Percentiles rank a stretch among this genome's conserved stretches.
These are phyloP conservation scores for Zygoascus flipseniorum DNA, from an alignment of 805 yeast species.

Conservation along the genomic window DNA sequence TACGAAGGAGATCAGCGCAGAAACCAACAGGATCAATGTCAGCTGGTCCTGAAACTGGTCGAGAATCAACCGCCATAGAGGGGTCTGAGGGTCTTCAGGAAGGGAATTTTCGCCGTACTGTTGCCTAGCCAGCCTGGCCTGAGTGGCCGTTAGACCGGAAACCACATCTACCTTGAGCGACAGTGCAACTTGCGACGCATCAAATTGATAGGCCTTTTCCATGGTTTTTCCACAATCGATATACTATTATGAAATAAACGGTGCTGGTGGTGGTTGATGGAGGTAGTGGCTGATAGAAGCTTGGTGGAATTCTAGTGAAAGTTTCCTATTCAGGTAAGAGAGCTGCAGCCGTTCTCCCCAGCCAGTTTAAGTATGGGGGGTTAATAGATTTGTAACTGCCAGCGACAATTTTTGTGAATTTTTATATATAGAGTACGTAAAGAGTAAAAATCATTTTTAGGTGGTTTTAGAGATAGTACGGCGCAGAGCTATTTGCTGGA, in stretches of 20 bases:
- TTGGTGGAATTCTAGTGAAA: background rate
- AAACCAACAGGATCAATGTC: slow-evolving; percentile 76
- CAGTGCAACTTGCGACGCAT: slow-evolving; percentile 10
- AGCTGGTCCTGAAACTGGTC: slow-evolving; percentile 68
- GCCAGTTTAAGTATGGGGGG: no score
- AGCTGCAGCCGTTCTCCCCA: background rate
- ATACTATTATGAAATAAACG: background rate
- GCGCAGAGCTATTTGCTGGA: no score
- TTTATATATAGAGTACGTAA: no score
- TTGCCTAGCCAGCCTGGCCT: slow-evolving; percentile 12
- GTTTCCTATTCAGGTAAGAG: background rate
- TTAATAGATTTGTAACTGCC: no score
- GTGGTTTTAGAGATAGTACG: background rate
- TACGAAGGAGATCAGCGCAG: slow-evolving; percentile 73
- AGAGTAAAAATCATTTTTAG: background rate
- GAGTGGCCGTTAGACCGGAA: slow-evolving; percentile 17
- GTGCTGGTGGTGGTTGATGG: background rate
- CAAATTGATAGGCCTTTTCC: slow-evolving; percentile 11
- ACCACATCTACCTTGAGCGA: slow-evolving; percentile 13
- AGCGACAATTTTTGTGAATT: no score
- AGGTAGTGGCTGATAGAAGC: background rate
- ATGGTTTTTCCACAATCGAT: slow-evolving; percentile 15
- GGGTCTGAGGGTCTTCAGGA: slow-evolving; percentile 32
- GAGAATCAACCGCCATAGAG: slow-evolving; percentile 29
- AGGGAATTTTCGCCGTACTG: slow-evolving; percentile 23